Conservation (phyloP, 208 protist species). For the Crithidia acanthocephali region DNA sequence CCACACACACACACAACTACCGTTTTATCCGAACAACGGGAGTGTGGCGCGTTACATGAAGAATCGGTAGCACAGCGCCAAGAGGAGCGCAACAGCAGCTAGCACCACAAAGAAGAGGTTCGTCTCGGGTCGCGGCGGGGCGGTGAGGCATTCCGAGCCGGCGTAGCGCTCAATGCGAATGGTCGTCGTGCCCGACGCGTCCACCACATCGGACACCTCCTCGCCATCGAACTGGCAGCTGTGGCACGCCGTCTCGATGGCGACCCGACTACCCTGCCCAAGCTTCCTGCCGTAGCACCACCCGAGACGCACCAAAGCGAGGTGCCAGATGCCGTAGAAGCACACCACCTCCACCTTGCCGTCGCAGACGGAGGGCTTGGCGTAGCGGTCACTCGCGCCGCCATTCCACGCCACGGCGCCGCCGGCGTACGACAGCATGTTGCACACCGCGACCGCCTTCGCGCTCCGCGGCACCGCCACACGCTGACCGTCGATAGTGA, state of each 20-base stretch:
- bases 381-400: slow-evolving; percentile 16
- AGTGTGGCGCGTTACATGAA: background rate
- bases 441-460: slow-evolving; percentile 62
- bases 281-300: slow-evolving; percentile 55
- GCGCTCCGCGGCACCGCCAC: slow-evolving; percentile 39
- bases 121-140: slow-evolving; percentile 19
- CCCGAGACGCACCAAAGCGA: slow-evolving; percentile 46
- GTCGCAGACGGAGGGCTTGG: slow-evolving; percentile 41
- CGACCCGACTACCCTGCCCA: slow-evolving; percentile 46
- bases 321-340: slow-evolving; percentile 64
- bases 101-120: background rate
- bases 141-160: slow-evolving; percentile 17
- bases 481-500: slow-evolving; percentile 40
- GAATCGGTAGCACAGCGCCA: background rate
- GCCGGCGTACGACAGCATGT: slow-evolving; percentile 65
- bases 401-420: slow-evolving; percentile 55
- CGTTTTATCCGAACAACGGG: too few species aligned
- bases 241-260: slow-evolving; percentile 28
- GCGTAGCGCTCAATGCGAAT: slow-evolving; percentile 18
- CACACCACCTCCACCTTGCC: slow-evolving; percentile 49
- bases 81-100: background rate
- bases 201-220: slow-evolving; percentile 13
- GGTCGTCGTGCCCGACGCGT: background rate
- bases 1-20: too few species aligned
- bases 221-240: slow-evolving; percentile 68